A percentile compares a stretch with the other conserved stretches of the same genome.
Conservation (phyloP, 1,284 basidiomycete genomes). For the Moniliophthora roreri region DNA sequence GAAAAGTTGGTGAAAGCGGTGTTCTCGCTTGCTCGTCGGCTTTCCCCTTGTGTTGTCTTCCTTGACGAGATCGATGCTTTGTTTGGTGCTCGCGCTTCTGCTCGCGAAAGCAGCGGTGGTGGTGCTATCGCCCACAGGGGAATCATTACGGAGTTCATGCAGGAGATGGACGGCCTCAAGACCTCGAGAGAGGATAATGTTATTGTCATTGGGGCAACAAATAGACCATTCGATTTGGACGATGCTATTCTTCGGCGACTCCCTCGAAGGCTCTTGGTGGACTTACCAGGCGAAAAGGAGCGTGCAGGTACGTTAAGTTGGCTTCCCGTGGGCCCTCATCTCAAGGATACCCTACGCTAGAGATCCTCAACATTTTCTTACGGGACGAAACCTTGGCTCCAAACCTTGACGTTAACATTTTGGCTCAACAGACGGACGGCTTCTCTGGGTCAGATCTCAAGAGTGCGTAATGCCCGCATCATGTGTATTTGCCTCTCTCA, state of each 20-base stretch:
- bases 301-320: slow-evolving; percentile 59
- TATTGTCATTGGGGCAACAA: slow-evolving; percentile 94
- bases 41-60: slow-evolving; percentile 94
- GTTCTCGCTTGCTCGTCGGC: slow-evolving; percentile 83
- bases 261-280: slow-evolving; percentile 81
- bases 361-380: slow-evolving; percentile 82
- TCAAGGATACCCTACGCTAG: slow-evolving; percentile 38
- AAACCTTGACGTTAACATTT: slow-evolving; percentile 63
- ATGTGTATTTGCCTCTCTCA: no score
- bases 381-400: slow-evolving; percentile 71
- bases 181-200: slow-evolving; percentile 80
- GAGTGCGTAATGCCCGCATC: slow-evolving; percentile 52
- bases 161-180: slow-evolving; percentile 95
- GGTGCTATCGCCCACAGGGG: slow-evolving; percentile 83
- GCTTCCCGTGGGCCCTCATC: slow-evolving; percentile 2
- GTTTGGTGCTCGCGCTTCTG: slow-evolving; percentile 85
- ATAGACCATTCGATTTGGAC: slow-evolving; percentile 83
- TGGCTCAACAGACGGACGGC: slow-evolving; percentile 78
- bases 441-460: slow-evolving; percentile 95
- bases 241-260: slow-evolving; percentile 84
- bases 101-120: slow-evolving; percentile 65
- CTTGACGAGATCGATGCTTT: slow-evolving; percentile 95
- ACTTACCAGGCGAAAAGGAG: slow-evolving; percentile 82
- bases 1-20: slow-evolving; percentile 93
- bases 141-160: slow-evolving; percentile 95